These are phyloP conservation scores for Rutidosis leptorrhynchoides DNA, from an alignment of 129 eudicot species.

Conservation along the genomic window DNA sequence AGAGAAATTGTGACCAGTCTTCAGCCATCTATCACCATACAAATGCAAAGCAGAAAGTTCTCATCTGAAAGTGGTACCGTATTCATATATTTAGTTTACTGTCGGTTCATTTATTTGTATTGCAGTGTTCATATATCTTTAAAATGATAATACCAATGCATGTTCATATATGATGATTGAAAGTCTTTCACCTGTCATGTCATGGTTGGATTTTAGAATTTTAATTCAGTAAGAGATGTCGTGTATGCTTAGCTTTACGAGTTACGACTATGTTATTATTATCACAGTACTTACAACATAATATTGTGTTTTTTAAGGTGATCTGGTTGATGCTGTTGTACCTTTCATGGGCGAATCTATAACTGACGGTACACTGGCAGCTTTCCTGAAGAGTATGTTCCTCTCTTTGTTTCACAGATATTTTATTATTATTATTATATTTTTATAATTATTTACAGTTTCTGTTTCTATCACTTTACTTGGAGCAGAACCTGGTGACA, in stretches of 20 bases:
- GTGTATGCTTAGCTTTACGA: background rate
- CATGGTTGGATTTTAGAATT: no score
- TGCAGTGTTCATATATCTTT: no score
- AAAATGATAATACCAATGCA: no score
- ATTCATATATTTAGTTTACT: conserved; percentile 12
- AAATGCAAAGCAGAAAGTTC: conserved; percentile 49
- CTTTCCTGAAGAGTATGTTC: conserved; percentile 77
- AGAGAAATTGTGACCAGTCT: conserved; percentile 52
- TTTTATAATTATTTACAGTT: background rate
- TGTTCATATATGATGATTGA: no score
- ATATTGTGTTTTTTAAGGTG: conserved; percentile 48
- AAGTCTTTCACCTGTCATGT: no score
- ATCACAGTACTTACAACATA: conserved; percentile 2
- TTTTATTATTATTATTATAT: no score
- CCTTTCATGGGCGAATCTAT: conserved; percentile 98
- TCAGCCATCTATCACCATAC: conserved; percentile 36
- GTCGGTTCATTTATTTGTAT: background rate
- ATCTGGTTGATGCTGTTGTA: conserved; percentile 83
- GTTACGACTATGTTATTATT: background rate
- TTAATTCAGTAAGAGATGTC: conserved; percentile 18
- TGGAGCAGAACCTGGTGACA: conserved; percentile 89
- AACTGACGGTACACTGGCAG: conserved; percentile 83
- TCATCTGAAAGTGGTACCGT: conserved; percentile 63
- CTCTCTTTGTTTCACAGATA: background rate
- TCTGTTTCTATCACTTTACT: conserved; percentile 12